A percentile compares a stretch with the other conserved stretches of the same genome.
These are phyloP conservation scores for Phytophthora pseudosyringae DNA, from an alignment of 352 stramenopile genomes.

Conservation along the genomic window DNA sequence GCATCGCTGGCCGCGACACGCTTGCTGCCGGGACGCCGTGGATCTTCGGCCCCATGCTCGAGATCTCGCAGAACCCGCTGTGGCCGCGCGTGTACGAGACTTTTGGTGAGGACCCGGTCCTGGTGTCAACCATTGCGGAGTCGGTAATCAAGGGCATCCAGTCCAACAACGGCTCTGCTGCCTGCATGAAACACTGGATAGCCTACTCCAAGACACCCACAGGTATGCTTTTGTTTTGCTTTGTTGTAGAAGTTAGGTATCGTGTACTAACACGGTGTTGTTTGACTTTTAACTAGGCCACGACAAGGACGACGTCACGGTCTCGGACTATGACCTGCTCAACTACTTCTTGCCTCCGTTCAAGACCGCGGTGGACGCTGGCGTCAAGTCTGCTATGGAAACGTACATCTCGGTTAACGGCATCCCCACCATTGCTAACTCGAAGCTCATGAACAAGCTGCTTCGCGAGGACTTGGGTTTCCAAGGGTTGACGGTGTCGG, in stretches of 20 bases:
- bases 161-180: conserved; percentile 58
- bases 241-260: too few relatives aligned
- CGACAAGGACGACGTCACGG: conserved; percentile 74
- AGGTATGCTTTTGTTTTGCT: conserved; percentile 19
- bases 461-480: conserved; percentile 83
- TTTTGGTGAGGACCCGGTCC: conserved; percentile 90
- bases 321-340: conserved; percentile 71
- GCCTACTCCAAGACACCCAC: conserved; percentile 75
- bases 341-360: conserved; percentile 88
- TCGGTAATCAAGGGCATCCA: conserved; percentile 84
- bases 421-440: conserved; percentile 86
- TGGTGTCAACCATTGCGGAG: conserved; percentile 74
- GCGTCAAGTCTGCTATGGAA: conserved; percentile 90
- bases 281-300: conserved; percentile 27
- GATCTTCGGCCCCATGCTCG: conserved; percentile 89
- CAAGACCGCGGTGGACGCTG: conserved; percentile 70
- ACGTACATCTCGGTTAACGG: conserved; percentile 92
- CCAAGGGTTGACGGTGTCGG: conserved; percentile 86
- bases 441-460: conserved; percentile 76
- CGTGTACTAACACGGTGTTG: too few relatives aligned
- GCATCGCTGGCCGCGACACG: conserved; percentile 81
- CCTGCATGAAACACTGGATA: conserved; percentile 90
- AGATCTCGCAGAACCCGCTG: conserved; percentile 84
- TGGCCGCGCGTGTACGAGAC: conserved; percentile 92
- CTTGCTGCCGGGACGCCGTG: conserved; percentile 86